Conservation (phyloP, 805 yeast genomes). For the Hanseniaspora nectarophila region DNA sequence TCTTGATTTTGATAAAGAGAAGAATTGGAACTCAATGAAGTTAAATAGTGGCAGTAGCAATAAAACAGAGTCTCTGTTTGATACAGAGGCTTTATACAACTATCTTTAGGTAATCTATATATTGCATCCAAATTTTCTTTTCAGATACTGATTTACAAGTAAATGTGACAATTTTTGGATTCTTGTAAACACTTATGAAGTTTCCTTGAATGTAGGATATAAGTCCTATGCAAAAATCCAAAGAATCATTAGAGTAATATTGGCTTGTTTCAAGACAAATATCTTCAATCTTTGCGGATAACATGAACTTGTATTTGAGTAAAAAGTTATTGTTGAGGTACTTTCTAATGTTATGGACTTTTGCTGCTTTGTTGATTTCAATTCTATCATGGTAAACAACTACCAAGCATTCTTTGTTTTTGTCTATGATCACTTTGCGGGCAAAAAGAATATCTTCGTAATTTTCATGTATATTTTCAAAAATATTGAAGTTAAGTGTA, state of each 20-base stretch:
- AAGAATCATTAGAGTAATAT: not conserved
- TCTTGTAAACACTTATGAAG: not conserved
- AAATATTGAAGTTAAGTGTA: not conserved
- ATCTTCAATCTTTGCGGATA: constrained; percentile 2
- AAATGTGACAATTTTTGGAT: not conserved
- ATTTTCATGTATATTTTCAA: not conserved
- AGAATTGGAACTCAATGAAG: too few relatives aligned
- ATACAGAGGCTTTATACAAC: not conserved
- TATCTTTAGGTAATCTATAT: constrained; percentile 9
- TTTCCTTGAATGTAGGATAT: not conserved
- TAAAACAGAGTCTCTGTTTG: not conserved
- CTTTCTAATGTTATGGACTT: not conserved
- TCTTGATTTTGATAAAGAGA: not conserved
- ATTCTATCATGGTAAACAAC: not conserved
- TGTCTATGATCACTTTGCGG: not conserved
- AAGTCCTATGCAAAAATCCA: not conserved
- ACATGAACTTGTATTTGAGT: not conserved
- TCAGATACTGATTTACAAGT: not conserved
- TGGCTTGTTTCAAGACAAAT: not conserved
- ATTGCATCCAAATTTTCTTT: not conserved
- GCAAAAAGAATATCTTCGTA: not conserved
- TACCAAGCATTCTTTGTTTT: not conserved
- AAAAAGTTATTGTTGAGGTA: not conserved
- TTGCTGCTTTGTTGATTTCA: not conserved
- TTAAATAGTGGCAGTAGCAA: not conserved